Conservation (phyloP, 2,329 filamentous ascomycete species). For the Aspergillus quadricinctus region DNA sequence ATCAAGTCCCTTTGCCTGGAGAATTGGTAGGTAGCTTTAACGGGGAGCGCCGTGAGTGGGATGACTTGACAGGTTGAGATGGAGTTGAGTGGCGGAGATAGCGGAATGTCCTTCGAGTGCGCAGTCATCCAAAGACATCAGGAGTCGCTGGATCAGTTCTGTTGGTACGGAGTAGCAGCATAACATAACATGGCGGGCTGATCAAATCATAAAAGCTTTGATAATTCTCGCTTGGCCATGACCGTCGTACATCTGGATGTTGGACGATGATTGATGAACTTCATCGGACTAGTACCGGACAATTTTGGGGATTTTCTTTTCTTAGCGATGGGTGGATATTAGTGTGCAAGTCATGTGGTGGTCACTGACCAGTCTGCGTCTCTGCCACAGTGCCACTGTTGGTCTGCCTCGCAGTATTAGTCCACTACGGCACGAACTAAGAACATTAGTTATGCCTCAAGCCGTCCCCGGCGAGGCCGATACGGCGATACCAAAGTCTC, state of each 20-base stretch:
- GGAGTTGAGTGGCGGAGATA: conserved; percentile 19
- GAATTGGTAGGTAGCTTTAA: conserved; percentile 2
- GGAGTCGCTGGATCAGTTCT: not conserved
- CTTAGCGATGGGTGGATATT: conserved; percentile 2
- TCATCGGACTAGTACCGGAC: conserved; percentile 6
- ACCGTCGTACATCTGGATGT: not conserved
- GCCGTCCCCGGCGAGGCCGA: conserved; percentile 20
- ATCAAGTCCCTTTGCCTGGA: conserved; percentile 4
- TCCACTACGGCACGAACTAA: not conserved
- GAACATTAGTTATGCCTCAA: conserved; percentile 1
- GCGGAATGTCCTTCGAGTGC: conserved; percentile 12
- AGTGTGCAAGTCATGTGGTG: conserved; percentile 20
- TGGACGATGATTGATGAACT: not conserved
- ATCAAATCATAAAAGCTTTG: not conserved
- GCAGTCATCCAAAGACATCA: conserved; percentile 5
- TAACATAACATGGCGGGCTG: not conserved
- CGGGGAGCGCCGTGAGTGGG: conserved; percentile 3
- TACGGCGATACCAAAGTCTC: not conserved
- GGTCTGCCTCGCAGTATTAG: not conserved
- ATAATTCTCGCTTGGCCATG: not conserved
- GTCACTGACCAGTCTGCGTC: conserved; percentile 13
- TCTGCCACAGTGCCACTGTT: not conserved
- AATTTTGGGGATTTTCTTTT: conserved; percentile 8
- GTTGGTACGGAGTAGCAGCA: not conserved
- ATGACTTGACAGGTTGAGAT: conserved; percentile 19